Conservation (phyloP, 306 rosid species). For the Gastrolobium bilobum region DNA sequence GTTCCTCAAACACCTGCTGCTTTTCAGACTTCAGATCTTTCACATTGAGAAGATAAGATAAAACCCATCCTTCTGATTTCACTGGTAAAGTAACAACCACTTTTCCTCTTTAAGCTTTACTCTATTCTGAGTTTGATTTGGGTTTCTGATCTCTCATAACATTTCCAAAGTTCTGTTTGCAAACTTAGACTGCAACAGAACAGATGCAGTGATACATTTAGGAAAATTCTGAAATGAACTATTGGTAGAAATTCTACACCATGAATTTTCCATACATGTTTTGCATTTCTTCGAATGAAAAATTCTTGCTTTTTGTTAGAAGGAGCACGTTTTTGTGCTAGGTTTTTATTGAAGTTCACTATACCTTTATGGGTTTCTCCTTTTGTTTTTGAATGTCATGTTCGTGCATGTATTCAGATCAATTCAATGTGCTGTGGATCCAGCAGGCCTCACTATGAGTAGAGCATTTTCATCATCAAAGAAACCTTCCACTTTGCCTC, state of each 20-base stretch:
- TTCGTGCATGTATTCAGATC: constrained; percentile 33
- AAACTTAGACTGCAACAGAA: background rate
- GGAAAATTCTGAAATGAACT: background rate
- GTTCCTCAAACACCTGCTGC: constrained; percentile 22
- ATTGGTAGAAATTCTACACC: background rate
- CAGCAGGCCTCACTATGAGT: constrained; percentile 59
- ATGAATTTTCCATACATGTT: background rate
- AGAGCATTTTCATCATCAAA: constrained; percentile 66
- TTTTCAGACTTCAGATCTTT: constrained; percentile 7
- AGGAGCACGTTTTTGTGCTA: background rate
- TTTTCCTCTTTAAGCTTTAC: background rate
- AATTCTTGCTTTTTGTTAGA: background rate
- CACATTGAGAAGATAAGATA: background rate
- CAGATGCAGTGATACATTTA: background rate
- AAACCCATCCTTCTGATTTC: constrained; percentile 28
- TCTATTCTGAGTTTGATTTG: background rate
- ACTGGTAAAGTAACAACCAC: constrained; percentile 21
- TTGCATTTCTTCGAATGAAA: background rate
- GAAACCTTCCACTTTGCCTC: constrained; percentile 56
- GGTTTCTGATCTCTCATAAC: background rate
- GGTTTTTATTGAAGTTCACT: background rate
- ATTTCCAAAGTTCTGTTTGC: background rate
- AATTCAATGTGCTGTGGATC: constrained; percentile 44
- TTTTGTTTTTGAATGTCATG: constrained; percentile 3
- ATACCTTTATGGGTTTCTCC: background rate